phyloP scores from a whole-genome alignment of 805 yeast species.

The Yamadazyma akitaensis region DNA sequence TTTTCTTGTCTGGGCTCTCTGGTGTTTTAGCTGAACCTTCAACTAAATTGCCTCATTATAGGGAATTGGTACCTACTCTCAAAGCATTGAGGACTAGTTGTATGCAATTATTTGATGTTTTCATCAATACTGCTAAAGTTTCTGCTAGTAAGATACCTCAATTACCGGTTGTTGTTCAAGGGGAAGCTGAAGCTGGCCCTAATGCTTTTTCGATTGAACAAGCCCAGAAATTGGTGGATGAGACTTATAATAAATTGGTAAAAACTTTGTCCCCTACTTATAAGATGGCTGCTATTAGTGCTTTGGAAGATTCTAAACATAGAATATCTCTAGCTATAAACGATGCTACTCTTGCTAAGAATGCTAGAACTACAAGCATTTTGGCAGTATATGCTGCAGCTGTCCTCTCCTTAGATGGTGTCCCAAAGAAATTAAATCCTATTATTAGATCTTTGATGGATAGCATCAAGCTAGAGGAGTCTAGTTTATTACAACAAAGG shows the following conservation, averaged over 20 bases:
- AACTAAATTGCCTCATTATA: conserved; percentile 49
- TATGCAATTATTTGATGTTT: conserved; percentile 73
- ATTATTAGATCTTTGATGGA: conserved; percentile 90
- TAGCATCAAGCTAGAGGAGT: conserved; percentile 74
- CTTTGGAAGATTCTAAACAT: conserved; percentile 74
- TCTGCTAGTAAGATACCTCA: conserved; percentile 72
- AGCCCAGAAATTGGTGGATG: conserved; percentile 67
- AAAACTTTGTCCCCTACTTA: conserved; percentile 62
- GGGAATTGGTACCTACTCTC: conserved; percentile 84
- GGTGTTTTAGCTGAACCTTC: conserved; percentile 42
- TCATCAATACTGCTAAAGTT: conserved; percentile 72
- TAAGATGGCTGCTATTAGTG: conserved; percentile 65
- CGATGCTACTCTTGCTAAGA: conserved; percentile 57
- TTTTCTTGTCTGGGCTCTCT: conserved; percentile 27
- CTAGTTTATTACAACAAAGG: conserved; percentile 61
- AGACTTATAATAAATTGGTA: conserved; percentile 63
- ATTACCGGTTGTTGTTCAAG: conserved; percentile 86
- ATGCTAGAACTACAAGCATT: conserved; percentile 55
- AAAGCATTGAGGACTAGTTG: conserved; percentile 86
- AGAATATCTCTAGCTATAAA: conserved; percentile 63
- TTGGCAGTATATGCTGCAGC: conserved; percentile 78
- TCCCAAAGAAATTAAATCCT: conserved; percentile 89
- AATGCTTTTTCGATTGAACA: conserved; percentile 81
- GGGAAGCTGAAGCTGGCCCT: conserved; percentile 91
- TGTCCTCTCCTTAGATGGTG: conserved; percentile 52